phyloP scores from a whole-genome alignment of 1,284 basidiomycete species.

The Wolfiporia cocos region DNA sequence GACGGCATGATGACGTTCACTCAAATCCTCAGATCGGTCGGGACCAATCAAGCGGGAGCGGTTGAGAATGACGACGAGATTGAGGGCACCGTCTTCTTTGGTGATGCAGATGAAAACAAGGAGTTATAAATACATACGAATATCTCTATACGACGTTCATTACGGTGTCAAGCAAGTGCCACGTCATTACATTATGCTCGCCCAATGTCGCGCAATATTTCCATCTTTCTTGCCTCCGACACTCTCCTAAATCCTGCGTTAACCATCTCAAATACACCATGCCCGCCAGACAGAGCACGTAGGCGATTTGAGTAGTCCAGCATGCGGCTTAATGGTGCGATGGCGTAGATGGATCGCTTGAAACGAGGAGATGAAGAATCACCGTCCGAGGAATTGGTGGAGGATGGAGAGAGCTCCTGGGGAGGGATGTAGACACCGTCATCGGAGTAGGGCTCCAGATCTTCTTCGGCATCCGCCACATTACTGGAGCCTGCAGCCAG shows the following conservation, averaged over 20 bases:
- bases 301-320: slow-evolving; percentile 76
- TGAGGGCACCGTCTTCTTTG: slow-evolving; percentile 67
- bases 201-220: slow-evolving; percentile 74
- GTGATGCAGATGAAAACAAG: slow-evolving; percentile 70
- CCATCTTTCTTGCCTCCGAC: slow-evolving; percentile 47
- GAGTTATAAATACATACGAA: slow-evolving; percentile 35
- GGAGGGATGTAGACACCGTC: slow-evolving; percentile 73
- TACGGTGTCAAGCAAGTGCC: too few species aligned
- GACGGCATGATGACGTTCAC: slow-evolving; percentile 68
- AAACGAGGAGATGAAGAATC: slow-evolving; percentile 28
- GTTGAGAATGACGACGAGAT: slow-evolving; percentile 73
- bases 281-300: slow-evolving; percentile 77
- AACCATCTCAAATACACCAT: slow-evolving; percentile 76
- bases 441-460: slow-evolving; percentile 41
- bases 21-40: slow-evolving; percentile 57
- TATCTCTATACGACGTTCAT: slow-evolving; percentile 7
- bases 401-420: slow-evolving; percentile 62
- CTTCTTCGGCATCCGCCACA: slow-evolving; percentile 33
- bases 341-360: slow-evolving; percentile 58
- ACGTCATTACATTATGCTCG: slow-evolving; percentile 39
- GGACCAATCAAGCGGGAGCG: slow-evolving; percentile 44
- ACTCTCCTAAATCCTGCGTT: slow-evolving; percentile 72
- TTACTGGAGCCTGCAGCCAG: slow-evolving; percentile 39
- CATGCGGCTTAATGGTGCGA: slow-evolving; percentile 75
- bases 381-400: slow-evolving; percentile 32